Evolutionary conservation across 345 rosid genomes (phyloP).

Genomic region (Eutrema heterophyllum): DNA sequence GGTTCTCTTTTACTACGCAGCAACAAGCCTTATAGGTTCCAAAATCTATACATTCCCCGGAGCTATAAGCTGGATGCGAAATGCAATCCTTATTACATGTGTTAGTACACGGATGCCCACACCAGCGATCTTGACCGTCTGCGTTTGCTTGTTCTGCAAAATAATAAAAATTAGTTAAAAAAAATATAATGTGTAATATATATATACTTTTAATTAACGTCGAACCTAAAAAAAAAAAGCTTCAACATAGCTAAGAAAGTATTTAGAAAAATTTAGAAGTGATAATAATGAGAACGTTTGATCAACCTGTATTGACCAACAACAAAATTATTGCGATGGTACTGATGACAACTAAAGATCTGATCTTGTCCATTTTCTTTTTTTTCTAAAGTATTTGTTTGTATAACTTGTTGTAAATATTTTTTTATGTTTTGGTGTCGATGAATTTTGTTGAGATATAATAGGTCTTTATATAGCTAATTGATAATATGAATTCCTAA

Average conservation of each 20-base stretch:
- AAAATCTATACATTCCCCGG: background rate
- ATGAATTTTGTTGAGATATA: background rate
- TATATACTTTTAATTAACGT: background rate
- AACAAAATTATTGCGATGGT: background rate
- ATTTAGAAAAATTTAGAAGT: background rate
- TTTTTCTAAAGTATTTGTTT: background rate
- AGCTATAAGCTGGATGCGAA: background rate
- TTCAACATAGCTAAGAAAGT: background rate
- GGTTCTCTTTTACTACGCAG: background rate
- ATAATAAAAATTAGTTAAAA: background rate
- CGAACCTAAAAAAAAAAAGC: background rate
- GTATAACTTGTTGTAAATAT: background rate
- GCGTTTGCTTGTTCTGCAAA: background rate
- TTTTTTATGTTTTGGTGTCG: background rate
- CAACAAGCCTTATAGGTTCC: background rate
- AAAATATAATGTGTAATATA: background rate
- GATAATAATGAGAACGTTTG: background rate
- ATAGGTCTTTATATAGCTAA: background rate
- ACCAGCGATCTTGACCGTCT: background rate
- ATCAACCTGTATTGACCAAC: conserved; percentile 8
- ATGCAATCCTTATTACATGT: background rate
- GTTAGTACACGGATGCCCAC: too few relatives aligned
- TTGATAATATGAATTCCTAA: background rate
- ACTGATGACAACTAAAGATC: background rate
- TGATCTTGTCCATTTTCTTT: background rate